Evolutionary conservation across 768 basidiomycete species (phyloP), one percentile per base, ranked within the genome.

Genomic region (Mycena crocata): DNA sequence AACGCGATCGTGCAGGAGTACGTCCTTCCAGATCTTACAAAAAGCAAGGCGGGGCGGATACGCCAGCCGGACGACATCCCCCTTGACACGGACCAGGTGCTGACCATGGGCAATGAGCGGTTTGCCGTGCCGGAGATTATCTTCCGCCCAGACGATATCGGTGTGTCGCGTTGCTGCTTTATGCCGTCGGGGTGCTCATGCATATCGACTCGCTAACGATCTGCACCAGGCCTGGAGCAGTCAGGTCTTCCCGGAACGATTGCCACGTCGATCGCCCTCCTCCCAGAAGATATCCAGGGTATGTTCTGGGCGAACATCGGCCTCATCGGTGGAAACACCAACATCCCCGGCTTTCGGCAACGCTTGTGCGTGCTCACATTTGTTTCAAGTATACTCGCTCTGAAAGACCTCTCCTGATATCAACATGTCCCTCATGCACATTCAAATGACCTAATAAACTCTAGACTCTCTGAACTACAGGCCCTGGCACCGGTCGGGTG

Each of bases 231-330:
- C 9, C 77, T 98, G 44, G 86, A 90, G 14, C 96, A 98, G 74
- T 84, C 88, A 21, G 96, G 96, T 2, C 79, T 99, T 31, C 83
- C 94, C 37, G 86, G 85, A 60, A 89, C 90, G 14, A 88, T 98
- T 65, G 91, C 93, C 42, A 76, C 86, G 59, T 91, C 91, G 62
- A 95, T 99, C 73, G 83, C 86, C 0, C 78, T 86, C 32, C 87
- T 98, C 64, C 94, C 94, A 0, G 81, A 85, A 55, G 94, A 96
- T 72, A 72, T 96, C 28, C 93, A 90, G 70, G 96, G 94, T 35
- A 89, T 99, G 91, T 98, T 95, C 78, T 99, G 95, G 95, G 89
- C 89, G 35, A 94, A 98, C 77, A 95, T 99, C 66, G 93, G 93
- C 15, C 79, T 97, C 68, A 88, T 95, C 73, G 96, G 96, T 52